Conservation (phyloP, 805 yeast genomes). For the Candida sanyiensis region DNA sequence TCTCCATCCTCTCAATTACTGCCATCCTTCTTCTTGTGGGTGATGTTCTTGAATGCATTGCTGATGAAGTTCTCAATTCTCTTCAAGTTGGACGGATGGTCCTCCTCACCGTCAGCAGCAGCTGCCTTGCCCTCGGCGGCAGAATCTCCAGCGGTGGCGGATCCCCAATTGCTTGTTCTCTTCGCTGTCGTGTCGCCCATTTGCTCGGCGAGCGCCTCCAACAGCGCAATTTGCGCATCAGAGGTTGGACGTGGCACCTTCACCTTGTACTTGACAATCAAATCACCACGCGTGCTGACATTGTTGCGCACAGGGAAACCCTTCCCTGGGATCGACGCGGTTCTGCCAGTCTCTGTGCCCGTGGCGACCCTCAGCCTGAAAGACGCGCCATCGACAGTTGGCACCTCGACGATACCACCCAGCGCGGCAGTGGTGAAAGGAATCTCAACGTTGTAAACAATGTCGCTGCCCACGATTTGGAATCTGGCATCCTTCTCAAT, state of each 20-base stretch:
- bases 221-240: constrained; percentile 78
- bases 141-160: not conserved
- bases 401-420: constrained; percentile 89
- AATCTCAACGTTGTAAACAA: constrained; percentile 59
- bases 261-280: constrained; percentile 69
- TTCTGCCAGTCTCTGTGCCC: constrained; percentile 76
- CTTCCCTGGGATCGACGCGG: constrained; percentile 70
- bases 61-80: constrained; percentile 49
- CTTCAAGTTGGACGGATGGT: constrained; percentile 43
- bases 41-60: constrained; percentile 41
- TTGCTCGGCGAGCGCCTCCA: constrained; percentile 94
- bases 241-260: constrained; percentile 69
- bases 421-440: constrained; percentile 95
- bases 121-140: constrained; percentile 1
- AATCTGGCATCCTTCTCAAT: constrained; percentile 73
- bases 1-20: too few relatives aligned
- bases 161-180: constrained; percentile 35
- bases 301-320: constrained; percentile 72
- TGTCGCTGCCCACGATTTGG: constrained; percentile 58
- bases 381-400: constrained; percentile 77
- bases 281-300: constrained; percentile 64
- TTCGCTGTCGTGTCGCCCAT: constrained; percentile 75
- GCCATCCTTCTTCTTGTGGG: constrained; percentile 6
- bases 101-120: constrained; percentile 11
- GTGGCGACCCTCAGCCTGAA: constrained; percentile 75